These are phyloP conservation scores for Goniomonas avonlea DNA, from an alignment of 78 protist genomes.

Conservation along the genomic window DNA sequence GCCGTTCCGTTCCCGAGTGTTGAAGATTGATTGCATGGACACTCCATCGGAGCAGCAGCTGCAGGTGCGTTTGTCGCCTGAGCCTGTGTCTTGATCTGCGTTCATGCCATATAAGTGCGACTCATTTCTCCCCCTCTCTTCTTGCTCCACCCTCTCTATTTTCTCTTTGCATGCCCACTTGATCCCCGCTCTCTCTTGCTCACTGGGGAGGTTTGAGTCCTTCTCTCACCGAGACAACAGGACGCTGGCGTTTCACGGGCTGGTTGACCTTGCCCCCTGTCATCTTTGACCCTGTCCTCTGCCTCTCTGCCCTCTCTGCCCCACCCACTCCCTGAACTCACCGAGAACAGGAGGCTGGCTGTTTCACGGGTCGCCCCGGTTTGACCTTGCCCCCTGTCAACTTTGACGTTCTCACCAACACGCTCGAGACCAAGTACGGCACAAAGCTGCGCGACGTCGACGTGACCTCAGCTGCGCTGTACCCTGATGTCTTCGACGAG, in stretches of 20 bases:
- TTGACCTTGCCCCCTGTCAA: slow-evolving; percentile 36
- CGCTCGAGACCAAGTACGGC: not conserved
- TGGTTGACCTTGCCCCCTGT: too few relatives aligned
- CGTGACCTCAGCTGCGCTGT: slow-evolving; percentile 23
- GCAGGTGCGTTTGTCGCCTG: not conserved
- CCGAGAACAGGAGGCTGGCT: too few relatives aligned
- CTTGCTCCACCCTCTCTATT: not conserved
- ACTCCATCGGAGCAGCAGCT: too few relatives aligned
- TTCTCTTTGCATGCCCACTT: not conserved
- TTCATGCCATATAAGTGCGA: not conserved
- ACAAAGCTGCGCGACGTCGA: slow-evolving; percentile 5
- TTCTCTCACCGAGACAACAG: too few relatives aligned
- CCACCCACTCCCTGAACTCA: too few relatives aligned
- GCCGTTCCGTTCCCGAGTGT: slow-evolving; percentile 38
- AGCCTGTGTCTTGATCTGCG: not conserved
- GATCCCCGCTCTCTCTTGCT: too few relatives aligned
- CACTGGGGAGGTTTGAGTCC: too few relatives aligned
- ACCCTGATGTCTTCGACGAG: slow-evolving; percentile 18
- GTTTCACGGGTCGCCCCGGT: slow-evolving; percentile 52
- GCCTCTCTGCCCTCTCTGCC: not conserved
- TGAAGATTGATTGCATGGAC: not conserved
- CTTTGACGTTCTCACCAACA: not conserved
- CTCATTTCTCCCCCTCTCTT: not conserved
- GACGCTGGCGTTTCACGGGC: too few relatives aligned
- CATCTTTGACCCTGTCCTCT: too few relatives aligned